phyloP scores from a whole-genome alignment of 2,329 filamentous ascomycete genomes.

The Magnaporthales sp. region DNA sequence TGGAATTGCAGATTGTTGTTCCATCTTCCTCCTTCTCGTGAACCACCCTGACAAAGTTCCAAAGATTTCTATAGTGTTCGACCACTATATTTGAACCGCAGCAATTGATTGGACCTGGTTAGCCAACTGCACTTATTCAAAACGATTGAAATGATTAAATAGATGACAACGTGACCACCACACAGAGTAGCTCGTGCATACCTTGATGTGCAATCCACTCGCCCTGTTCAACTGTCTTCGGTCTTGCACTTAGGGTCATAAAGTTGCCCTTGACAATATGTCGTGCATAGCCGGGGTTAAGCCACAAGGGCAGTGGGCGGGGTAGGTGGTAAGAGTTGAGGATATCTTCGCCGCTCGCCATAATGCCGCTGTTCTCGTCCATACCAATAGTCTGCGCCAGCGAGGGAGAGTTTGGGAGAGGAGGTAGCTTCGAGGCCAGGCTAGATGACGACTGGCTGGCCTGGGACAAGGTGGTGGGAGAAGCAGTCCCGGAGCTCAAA shows the following conservation, averaged over 20 bases:
- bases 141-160: neutral
- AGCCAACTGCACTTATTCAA: neutral
- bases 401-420: slow-evolving; percentile 54
- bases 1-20: slow-evolving; percentile 71
- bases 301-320: slow-evolving; percentile 61
- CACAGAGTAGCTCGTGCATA: slow-evolving; percentile 27
- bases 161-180: neutral
- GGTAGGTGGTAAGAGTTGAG: slow-evolving; percentile 56
- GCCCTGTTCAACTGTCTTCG: slow-evolving; percentile 85
- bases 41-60: slow-evolving; percentile 81
- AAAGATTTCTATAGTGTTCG: slow-evolving; percentile 83
- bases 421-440: slow-evolving; percentile 50
- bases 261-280: slow-evolving; percentile 97
- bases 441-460: slow-evolving; percentile 43
- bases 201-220: slow-evolving; percentile 96
- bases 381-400: slow-evolving; percentile 60
- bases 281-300: slow-evolving; percentile 66
- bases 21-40: slow-evolving; percentile 78
- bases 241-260: slow-evolving; percentile 86
- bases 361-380: slow-evolving; percentile 47
- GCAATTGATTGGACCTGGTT: neutral
- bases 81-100: slow-evolving; percentile 50
- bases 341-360: slow-evolving; percentile 42
- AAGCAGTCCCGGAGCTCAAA: slow-evolving; percentile 12
- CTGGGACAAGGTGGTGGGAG: slow-evolving; percentile 33